Evolutionary conservation across 2,329 filamentous ascomycete genomes (phyloP).

Genomic region (Pseudocercospora fuligena): DNA sequence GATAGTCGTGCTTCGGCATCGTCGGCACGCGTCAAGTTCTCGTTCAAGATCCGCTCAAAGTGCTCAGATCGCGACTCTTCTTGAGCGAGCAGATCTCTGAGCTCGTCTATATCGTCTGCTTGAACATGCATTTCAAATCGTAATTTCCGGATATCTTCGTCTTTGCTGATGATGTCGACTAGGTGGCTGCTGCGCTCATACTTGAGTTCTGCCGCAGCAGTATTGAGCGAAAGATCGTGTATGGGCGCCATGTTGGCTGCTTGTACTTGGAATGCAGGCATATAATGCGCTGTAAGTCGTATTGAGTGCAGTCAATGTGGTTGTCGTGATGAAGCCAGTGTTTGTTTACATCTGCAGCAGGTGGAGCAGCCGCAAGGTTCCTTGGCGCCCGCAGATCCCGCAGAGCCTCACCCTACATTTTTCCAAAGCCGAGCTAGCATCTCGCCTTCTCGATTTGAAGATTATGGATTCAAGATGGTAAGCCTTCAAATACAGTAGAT

Average conservation of each 20-base stretch:
- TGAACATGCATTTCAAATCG: constrained; percentile 72
- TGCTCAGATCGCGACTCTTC: constrained; percentile 65
- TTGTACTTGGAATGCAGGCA: constrained; percentile 20
- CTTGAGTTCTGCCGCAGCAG: constrained; percentile 66
- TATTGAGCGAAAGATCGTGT: constrained; percentile 58
- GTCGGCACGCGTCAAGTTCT: constrained; percentile 52
- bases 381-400: not conserved
- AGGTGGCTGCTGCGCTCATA: constrained; percentile 70
- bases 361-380: not conserved
- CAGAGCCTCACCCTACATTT: constrained; percentile 1
- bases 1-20: constrained; percentile 53
- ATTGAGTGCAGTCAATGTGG: not conserved
- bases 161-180: constrained; percentile 70
- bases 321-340: not conserved
- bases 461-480: constrained; percentile 5
- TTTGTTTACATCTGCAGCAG: constrained; percentile 9
- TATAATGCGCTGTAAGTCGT: constrained; percentile 16
- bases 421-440: not conserved
- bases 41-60: constrained; percentile 56
- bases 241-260: constrained; percentile 31
- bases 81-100: constrained; percentile 66
- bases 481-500: no score
- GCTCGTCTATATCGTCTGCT: constrained; percentile 72
- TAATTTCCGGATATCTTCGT: constrained; percentile 74
- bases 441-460: not conserved